These are phyloP conservation scores for Fusarium anthophilum DNA, from an alignment of 2,329 filamentous ascomycete species.

Conservation along the genomic window DNA sequence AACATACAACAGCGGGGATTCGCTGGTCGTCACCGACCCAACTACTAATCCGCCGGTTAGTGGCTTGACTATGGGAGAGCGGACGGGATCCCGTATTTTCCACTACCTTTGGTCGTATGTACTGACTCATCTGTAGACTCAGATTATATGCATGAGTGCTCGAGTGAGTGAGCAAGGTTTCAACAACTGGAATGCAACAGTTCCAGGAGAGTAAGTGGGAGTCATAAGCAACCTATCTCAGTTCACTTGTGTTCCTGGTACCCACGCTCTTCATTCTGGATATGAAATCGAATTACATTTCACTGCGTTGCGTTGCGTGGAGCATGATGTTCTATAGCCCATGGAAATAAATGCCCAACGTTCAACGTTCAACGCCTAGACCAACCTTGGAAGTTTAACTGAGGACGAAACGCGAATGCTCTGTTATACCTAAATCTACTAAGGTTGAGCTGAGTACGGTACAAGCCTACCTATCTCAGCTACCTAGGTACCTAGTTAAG, in stretches of 20 bases:
- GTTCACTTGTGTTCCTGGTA: not conserved
- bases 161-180: not conserved
- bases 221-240: not conserved
- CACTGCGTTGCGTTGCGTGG: not conserved
- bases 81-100: slow-evolving; percentile 22
- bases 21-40: slow-evolving; percentile 17
- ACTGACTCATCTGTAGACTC: too few relatives aligned
- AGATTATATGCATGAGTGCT: not conserved
- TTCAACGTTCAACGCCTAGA: not conserved
- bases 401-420: not conserved
- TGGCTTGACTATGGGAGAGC: slow-evolving; percentile 18
- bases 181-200: not conserved
- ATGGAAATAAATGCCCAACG: not conserved
- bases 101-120: slow-evolving; percentile 22
- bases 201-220: not conserved
- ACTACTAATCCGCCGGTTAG: slow-evolving; percentile 16
- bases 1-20: slow-evolving; percentile 6
- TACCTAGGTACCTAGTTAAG: not conserved
- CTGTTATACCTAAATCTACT: not conserved
- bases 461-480: not conserved
- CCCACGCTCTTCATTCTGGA: not conserved
- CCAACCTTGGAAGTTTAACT: not conserved
- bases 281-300: not conserved
- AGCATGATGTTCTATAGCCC: not conserved
- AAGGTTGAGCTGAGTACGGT: not conserved